A percentile compares a stretch with the other conserved stretches of the same genome.
phyloP scores from a whole-genome alignment of 1,139 yeast species.

The Saccharomycopsis hybrid region DNA sequence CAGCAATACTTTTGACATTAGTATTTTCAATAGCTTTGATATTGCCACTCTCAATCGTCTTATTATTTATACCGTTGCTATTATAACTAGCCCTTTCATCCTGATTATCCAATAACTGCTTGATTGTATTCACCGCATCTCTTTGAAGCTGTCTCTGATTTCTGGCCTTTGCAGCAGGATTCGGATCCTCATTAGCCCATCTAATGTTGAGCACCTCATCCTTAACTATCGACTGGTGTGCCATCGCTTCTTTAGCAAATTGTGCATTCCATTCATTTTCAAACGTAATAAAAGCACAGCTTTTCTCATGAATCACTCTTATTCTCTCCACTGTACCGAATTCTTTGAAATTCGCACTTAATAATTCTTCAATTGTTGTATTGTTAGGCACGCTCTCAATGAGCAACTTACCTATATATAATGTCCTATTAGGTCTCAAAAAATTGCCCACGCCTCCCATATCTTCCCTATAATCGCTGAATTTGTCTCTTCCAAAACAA shows the following conservation, averaged over 20 bases:
- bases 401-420: constrained; percentile 56
- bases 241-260: constrained; percentile 92
- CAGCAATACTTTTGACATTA: too few species aligned
- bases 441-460: constrained; percentile 96
- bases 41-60: too few species aligned
- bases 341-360: constrained; percentile 54
- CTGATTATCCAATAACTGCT: neutral
- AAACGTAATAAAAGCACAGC: constrained; percentile 77
- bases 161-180: constrained; percentile 56
- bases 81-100: too few species aligned
- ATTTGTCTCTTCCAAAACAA: constrained; percentile 90
- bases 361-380: constrained; percentile 35
- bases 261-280: constrained; percentile 70
- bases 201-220: constrained; percentile 64
- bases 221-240: constrained; percentile 57
- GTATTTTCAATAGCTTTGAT: too few species aligned
- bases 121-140: constrained; percentile 15
- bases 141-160: constrained; percentile 32
- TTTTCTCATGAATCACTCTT: constrained; percentile 53
- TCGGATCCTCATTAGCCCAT: constrained; percentile 92
- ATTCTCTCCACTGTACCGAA: constrained; percentile 76
- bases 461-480: constrained; percentile 78
- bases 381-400: constrained; percentile 36
- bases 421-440: constrained; percentile 57
- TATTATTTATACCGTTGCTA: too few species aligned